Base-by-base conservation (phyloP, 306 rosid genomes). In the Rosa persica region DNA sequence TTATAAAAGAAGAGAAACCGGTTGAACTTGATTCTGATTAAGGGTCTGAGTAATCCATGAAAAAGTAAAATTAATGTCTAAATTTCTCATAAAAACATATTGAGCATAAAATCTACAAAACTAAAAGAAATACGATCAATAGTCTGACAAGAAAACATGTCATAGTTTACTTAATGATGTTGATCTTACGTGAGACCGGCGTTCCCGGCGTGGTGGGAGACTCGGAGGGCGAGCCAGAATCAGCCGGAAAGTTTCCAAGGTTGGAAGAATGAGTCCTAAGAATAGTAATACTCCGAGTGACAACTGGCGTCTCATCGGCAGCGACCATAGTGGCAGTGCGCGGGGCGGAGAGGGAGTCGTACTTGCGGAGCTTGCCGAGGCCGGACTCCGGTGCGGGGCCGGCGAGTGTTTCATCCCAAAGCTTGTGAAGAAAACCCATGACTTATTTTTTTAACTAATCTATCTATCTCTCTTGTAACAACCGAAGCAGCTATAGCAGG, bases 401-500 rank as follows among this genome's bases (percentile, higher is more conserved):
- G 66, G 98, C 98, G 44, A 95, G 80, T 52, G 97, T 92, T 84
- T 95, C 98, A 91, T 95, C 98, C 98, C 98, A 95, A 12, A 95
- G 88, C 84, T 91, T 95, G 67, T 91, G 86, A 70, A 95, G 93
- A 78, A 95, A 88, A 80, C 91, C 90, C 98, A 95, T 95, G 52
- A 5, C 17, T 57, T n/a, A 13, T 27, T n/a, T 10, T 16, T 10
- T 77, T 8, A 3, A 2, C 65, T 66, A 39, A 39, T 51, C 15
- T 43, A 39, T 27, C 39, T 74, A 11, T 66, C 77, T 81, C 77
- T 81, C 72, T 83, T 80, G 72, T 85, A 73, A 78, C 81, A 79
- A 87, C 76, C 76, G 85, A 73, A 22, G 67, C 55, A 75, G 39
- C 36, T 70, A 38, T 66, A 66, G 48, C 71, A 66, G 74, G 78